Conservation (phyloP, 345 rosid species). For the Camelina hispida region DNA sequence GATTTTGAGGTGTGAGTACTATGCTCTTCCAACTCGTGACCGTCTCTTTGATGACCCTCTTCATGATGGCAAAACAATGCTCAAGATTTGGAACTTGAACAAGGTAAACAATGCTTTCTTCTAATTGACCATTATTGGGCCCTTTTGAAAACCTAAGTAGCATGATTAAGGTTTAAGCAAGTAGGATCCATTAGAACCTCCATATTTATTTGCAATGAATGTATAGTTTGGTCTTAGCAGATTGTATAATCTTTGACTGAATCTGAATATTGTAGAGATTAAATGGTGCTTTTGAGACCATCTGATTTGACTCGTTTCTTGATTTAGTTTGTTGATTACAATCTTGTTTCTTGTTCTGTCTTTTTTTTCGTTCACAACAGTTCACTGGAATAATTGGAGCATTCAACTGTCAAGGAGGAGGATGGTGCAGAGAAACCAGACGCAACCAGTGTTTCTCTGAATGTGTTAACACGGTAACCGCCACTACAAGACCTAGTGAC, state of each 20-base stretch:
- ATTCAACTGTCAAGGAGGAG: slow-evolving; percentile 99
- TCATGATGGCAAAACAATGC: slow-evolving; percentile 99
- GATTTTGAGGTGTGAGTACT: slow-evolving; percentile 76
- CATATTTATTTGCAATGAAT: background rate
- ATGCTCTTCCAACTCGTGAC: slow-evolving; percentile 93
- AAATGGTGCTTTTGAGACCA: background rate
- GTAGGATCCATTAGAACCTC: background rate
- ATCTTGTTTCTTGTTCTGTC: background rate
- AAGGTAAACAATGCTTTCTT: slow-evolving; percentile 54
- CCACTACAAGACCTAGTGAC: slow-evolving; percentile 62
- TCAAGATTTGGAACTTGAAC: slow-evolving; percentile 97
- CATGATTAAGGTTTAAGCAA: background rate
- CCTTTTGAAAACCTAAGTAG: background rate
- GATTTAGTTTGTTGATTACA: slow-evolving; percentile 9
- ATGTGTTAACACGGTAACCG: slow-evolving; percentile 57
- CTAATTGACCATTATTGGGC: background rate
- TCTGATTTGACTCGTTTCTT: slow-evolving; percentile 19
- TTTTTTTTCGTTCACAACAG: slow-evolving; percentile 44
- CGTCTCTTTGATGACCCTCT: slow-evolving; percentile 91
- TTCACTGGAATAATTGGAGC: slow-evolving; percentile 82
- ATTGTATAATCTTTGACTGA: background rate
- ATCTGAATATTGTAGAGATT: background rate
- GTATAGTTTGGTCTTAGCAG: background rate
- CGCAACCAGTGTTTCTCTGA: slow-evolving; percentile 76
- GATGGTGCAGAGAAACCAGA: slow-evolving; percentile 84